Conservation (phyloP, 2,329 filamentous ascomycete genomes). For the Aspergillus aculeatus region DNA sequence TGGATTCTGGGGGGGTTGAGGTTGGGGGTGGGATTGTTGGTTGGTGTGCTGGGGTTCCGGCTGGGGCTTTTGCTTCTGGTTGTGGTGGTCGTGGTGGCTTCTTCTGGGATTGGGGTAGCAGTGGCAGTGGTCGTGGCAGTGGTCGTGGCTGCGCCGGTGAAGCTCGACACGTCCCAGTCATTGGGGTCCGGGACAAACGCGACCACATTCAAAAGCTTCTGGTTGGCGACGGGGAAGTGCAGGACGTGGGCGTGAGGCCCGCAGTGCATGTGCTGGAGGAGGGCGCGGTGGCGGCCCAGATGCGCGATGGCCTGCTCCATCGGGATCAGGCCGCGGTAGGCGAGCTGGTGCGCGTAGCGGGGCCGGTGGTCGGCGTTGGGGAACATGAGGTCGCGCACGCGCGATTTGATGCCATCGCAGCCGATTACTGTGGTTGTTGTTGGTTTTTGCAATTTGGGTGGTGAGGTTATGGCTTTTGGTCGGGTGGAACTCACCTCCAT, state of each 20-base stretch:
- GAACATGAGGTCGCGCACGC: constrained; percentile 53
- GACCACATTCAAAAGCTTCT: constrained; percentile 24
- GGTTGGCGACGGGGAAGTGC: constrained; percentile 47
- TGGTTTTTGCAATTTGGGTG: not conserved
- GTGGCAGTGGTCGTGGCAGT: not conserved
- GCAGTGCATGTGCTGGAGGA: constrained; percentile 56
- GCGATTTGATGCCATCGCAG: constrained; percentile 64
- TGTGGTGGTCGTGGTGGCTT: too few species aligned
- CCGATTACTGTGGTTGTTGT: constrained; percentile 44
- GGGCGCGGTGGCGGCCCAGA: constrained; percentile 51
- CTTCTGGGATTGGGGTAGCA: too few species aligned
- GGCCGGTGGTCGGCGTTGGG: constrained; percentile 46
- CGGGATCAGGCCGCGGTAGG: constrained; percentile 61
- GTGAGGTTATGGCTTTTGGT: too few species aligned
- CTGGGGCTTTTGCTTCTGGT: too few species aligned
- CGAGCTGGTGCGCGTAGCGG: constrained; percentile 58
- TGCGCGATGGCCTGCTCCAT: constrained; percentile 54
- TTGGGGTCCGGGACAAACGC: constrained; percentile 23
- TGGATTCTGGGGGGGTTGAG: too few species aligned
- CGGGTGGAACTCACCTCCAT: constrained; percentile 27
- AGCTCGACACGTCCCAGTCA: constrained; percentile 18
- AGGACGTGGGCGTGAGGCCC: constrained; percentile 59
- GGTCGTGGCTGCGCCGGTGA: constrained; percentile 18
- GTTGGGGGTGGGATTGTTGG: too few species aligned
- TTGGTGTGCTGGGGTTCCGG: too few species aligned